A percentile compares a stretch with the other conserved stretches of the same genome.
Evolutionary conservation across 176 grass and related monocot species (phyloP).

Genomic region (Pharus latifolius): DNA sequence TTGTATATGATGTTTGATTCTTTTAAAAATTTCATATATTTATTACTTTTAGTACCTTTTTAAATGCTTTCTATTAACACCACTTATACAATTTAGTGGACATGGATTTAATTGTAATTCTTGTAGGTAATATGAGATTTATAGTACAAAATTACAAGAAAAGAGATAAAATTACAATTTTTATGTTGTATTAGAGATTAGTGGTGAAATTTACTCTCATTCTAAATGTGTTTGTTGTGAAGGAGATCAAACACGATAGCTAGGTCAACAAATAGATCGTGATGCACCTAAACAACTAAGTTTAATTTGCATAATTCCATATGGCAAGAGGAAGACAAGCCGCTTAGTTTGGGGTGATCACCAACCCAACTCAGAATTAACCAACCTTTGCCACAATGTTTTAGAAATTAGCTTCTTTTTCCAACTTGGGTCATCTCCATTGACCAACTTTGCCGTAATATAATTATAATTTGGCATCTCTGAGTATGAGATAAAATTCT

Average conservation of each 20-base stretch:
- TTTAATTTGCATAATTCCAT: neutral
- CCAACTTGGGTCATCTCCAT: constrained; percentile 13
- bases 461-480: constrained; percentile 5
- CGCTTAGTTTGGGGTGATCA: constrained; percentile 16
- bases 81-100: too few relatives aligned
- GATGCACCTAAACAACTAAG: constrained; percentile 18
- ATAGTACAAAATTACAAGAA: too few relatives aligned
- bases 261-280: constrained; percentile 25
- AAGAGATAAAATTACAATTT: too few relatives aligned
- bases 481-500: neutral
- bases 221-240: constrained; percentile 2
- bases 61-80: too few relatives aligned
- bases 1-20: too few relatives aligned
- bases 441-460: neutral
- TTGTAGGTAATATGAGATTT: too few relatives aligned
- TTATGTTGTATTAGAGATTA: too few relatives aligned
- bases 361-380: constrained; percentile 35
- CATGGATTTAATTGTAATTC: too few relatives aligned
- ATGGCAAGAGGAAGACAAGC: constrained; percentile 2
- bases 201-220: too few relatives aligned
- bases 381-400: neutral
- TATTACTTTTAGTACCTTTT: too few relatives aligned
- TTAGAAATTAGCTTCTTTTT: neutral
- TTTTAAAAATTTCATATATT: too few relatives aligned
- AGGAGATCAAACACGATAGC: constrained; percentile 1